These are phyloP conservation scores for Heliamphora pulchella DNA, from an alignment of 179 eudicot species.

Conservation along the genomic window DNA sequence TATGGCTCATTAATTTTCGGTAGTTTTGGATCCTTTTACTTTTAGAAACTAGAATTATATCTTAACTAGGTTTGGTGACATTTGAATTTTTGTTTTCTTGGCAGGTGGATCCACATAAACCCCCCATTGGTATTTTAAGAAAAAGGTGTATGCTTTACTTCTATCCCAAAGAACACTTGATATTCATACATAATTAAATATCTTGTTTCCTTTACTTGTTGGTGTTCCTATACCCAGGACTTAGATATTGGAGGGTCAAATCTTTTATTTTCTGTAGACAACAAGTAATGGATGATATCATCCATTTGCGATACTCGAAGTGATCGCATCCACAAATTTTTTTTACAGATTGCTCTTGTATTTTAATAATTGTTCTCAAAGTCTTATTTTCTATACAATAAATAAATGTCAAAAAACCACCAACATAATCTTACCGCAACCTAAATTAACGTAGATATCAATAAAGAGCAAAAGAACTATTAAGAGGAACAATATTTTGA, in stretches of 20 bases:
- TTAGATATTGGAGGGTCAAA: neutral
- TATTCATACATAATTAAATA: neutral
- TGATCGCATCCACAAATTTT: neutral
- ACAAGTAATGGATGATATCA: neutral
- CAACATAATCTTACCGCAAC: too few relatives aligned
- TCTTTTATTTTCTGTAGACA: neutral
- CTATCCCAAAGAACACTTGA: neutral
- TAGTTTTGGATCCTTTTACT: neutral
- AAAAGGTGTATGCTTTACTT: neutral
- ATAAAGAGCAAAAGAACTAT: too few relatives aligned
- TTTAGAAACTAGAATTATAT: neutral
- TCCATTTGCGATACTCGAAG: neutral
- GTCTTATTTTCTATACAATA: too few relatives aligned
- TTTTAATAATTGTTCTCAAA: too few relatives aligned
- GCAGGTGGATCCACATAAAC: slow-evolving; percentile 69
- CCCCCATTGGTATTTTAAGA: neutral
- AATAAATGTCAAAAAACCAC: too few relatives aligned
- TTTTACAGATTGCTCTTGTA: too few relatives aligned
- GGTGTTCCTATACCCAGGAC: neutral
- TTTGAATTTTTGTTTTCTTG: slow-evolving; percentile 22
- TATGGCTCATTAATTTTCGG: neutral
- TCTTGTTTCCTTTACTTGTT: neutral
- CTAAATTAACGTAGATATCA: too few relatives aligned
- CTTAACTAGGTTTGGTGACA: slow-evolving; percentile 16
- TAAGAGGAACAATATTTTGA: too few relatives aligned